Conservation (phyloP, 2,329 filamentous ascomycete genomes). For the Sporothrix inflata region DNA sequence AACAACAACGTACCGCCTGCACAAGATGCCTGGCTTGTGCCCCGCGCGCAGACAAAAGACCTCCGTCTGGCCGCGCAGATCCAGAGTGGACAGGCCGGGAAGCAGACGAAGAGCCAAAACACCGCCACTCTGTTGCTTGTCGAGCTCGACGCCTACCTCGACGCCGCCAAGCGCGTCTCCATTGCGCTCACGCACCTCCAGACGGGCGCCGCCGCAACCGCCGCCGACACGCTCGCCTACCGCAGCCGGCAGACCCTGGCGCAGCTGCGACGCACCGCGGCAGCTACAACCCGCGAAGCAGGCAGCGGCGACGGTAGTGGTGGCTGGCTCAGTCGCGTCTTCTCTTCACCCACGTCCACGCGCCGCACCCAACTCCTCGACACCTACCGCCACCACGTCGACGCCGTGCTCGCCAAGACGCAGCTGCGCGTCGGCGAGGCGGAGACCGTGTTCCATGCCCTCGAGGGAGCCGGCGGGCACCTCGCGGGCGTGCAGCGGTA, state of each 20-base stretch:
- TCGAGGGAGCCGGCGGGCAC: slow-evolving; percentile 70
- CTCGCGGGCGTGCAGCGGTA: slow-evolving; percentile 72
- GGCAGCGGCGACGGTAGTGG: slow-evolving; percentile 35
- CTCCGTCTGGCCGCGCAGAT: slow-evolving; percentile 17
- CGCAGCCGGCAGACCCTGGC: slow-evolving; percentile 25
- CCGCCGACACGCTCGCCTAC: slow-evolving; percentile 28
- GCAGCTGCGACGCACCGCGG: slow-evolving; percentile 28
- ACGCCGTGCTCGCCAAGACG: slow-evolving; percentile 71
- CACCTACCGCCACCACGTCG: slow-evolving; percentile 75
- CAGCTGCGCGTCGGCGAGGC: slow-evolving; percentile 69
- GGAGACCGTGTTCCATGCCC: slow-evolving; percentile 65
- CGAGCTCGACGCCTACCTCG: slow-evolving; percentile 77
- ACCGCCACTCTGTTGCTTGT: slow-evolving; percentile 56
- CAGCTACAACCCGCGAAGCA: neutral
- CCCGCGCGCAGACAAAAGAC: slow-evolving; percentile 27
- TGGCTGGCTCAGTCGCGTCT: slow-evolving; percentile 44
- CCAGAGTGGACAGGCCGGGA: neutral
- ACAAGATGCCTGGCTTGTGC: slow-evolving; percentile 30
- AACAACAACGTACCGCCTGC: neutral
- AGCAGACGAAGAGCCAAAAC: slow-evolving; percentile 6
- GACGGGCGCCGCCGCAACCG: slow-evolving; percentile 19
- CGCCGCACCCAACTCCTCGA: slow-evolving; percentile 61
- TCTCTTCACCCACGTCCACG: slow-evolving; percentile 49
- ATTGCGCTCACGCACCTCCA: slow-evolving; percentile 27
- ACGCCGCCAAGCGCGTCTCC: slow-evolving; percentile 53